Percentiles rank a stretch among this genome's conserved stretches.
Evolutionary conservation across 1,284 basidiomycete species (phyloP).

Genomic region (Amylostereum areolatum): DNA sequence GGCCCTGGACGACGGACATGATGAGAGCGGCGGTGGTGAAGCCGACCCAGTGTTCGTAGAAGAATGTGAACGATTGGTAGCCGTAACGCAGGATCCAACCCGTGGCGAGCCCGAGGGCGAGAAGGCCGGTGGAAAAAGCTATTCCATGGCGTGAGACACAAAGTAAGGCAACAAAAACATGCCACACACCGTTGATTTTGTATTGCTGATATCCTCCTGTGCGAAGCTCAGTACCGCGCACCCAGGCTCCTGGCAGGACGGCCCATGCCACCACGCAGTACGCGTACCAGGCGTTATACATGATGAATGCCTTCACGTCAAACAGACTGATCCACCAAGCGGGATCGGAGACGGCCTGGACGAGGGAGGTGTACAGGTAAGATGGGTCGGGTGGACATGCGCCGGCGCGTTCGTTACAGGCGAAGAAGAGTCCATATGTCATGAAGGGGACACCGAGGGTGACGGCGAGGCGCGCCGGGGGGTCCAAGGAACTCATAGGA

Average conservation of each 20-base stretch:
- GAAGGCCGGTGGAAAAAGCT: conserved; percentile 87
- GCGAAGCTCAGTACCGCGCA: conserved; percentile 76
- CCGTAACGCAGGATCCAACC: conserved; percentile 74
- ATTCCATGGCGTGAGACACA: conserved; percentile 2
- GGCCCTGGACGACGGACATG: conserved; percentile 75
- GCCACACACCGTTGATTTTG: conserved; percentile 85
- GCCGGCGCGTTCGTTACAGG: conserved; percentile 74
- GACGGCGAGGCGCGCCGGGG: conserved; percentile 69
- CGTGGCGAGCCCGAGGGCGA: conserved; percentile 65
- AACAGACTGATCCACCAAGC: conserved; percentile 72
- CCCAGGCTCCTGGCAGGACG: conserved; percentile 81
- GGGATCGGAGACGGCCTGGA: conserved; percentile 40
- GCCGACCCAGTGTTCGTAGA: conserved; percentile 91
- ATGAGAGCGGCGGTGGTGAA: conserved; percentile 80
- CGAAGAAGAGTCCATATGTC: conserved; percentile 80
- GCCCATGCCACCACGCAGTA: conserved; percentile 83
- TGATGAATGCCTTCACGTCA: conserved; percentile 70
- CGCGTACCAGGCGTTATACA: conserved; percentile 89
- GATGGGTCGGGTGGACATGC: conserved; percentile 64
- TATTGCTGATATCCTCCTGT: conserved; percentile 79
- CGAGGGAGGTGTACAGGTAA: conserved; percentile 37
- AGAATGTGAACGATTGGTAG: conserved; percentile 76
- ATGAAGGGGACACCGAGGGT: conserved; percentile 68
- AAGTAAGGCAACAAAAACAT: background rate
- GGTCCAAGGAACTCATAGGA: conserved; percentile 87